phyloP scores from a whole-genome alignment of 2,329 filamentous ascomycete genomes.

The Alternaria hordeiaustralica region DNA sequence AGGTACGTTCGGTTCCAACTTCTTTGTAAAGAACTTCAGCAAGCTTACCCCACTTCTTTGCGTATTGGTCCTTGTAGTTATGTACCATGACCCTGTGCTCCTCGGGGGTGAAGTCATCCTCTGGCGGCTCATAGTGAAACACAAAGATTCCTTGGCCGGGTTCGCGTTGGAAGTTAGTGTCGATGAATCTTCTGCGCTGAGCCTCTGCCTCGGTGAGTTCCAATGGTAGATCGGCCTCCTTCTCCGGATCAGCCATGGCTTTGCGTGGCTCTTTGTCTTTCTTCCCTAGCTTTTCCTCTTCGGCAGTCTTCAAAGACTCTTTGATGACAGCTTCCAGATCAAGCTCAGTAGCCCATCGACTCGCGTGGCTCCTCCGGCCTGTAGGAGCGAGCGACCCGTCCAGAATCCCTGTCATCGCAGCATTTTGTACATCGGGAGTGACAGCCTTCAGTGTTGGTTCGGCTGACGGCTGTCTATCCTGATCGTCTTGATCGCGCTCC shows the following conservation, averaged over 20 bases:
- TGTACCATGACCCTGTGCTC: slow-evolving; percentile 76
- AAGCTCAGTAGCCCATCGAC: slow-evolving; percentile 64
- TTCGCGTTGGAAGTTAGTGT: slow-evolving; percentile 69
- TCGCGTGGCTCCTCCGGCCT: slow-evolving; percentile 40
- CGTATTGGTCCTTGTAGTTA: slow-evolving; percentile 71
- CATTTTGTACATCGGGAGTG: slow-evolving; percentile 56
- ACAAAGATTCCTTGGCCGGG: slow-evolving; percentile 71
- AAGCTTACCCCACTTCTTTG: slow-evolving; percentile 84
- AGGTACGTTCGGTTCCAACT: slow-evolving; percentile 65
- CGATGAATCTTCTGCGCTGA: slow-evolving; percentile 65
- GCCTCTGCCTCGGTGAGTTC: slow-evolving; percentile 70
- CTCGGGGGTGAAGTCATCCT: slow-evolving; percentile 76
- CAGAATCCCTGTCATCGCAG: slow-evolving; percentile 35
- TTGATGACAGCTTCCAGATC: slow-evolving; percentile 75
- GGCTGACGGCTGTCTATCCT: slow-evolving; percentile 44
- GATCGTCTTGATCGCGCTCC: slow-evolving; percentile 48
- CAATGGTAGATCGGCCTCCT: slow-evolving; percentile 75
- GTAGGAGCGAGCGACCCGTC: slow-evolving; percentile 36
- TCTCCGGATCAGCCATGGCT: slow-evolving; percentile 75
- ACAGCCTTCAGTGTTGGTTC: slow-evolving; percentile 45
- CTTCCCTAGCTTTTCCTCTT: slow-evolving; percentile 73
- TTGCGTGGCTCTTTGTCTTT: slow-evolving; percentile 66
- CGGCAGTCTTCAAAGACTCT: slow-evolving; percentile 70
- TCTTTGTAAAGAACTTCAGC: slow-evolving; percentile 65
- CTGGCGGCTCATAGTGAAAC: slow-evolving; percentile 74